A percentile compares a stretch with the other conserved stretches of the same genome.
Evolutionary conservation across 441 rosid genomes (phyloP).

Genomic region (Pelargonium australe): DNA sequence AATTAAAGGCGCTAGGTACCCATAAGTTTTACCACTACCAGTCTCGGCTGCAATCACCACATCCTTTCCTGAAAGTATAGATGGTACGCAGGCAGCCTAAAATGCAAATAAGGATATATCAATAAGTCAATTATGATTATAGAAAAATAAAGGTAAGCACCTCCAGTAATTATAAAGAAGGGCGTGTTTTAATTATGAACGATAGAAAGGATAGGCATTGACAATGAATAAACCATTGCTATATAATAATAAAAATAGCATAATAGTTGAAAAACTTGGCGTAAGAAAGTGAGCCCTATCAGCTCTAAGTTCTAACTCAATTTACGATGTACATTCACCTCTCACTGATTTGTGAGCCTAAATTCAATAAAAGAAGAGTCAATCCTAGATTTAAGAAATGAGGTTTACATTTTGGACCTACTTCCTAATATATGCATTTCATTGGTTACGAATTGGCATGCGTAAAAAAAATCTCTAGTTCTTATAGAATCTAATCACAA

Average conservation of each 20-base stretch:
- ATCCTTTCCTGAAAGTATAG: conserved; percentile 75
- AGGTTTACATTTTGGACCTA: background rate
- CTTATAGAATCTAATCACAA: background rate
- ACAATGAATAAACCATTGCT: background rate
- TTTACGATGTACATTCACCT: background rate
- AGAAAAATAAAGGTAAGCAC: background rate
- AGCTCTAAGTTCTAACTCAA: background rate
- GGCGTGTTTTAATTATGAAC: background rate
- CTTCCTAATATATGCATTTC: background rate
- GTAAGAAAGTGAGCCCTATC: background rate
- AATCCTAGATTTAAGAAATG: background rate
- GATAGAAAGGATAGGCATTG: no score
- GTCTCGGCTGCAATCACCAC: conserved; percentile 90
- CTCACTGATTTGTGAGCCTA: background rate
- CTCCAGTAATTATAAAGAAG: background rate
- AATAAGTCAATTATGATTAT: background rate
- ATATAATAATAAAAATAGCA: background rate
- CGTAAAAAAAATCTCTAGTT: background rate
- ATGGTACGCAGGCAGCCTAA: conserved; percentile 65
- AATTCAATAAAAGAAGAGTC: background rate
- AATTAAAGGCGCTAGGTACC: conserved; percentile 69
- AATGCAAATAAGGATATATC: conserved; percentile 11
- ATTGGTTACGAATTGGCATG: background rate
- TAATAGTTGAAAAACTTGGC: background rate
- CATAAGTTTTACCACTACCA: conserved; percentile 87